Percentiles rank a stretch among this genome's conserved stretches.
Evolutionary conservation across 202 grass and related monocot species (phyloP).

Genomic region (Setaria viridis): DNA sequence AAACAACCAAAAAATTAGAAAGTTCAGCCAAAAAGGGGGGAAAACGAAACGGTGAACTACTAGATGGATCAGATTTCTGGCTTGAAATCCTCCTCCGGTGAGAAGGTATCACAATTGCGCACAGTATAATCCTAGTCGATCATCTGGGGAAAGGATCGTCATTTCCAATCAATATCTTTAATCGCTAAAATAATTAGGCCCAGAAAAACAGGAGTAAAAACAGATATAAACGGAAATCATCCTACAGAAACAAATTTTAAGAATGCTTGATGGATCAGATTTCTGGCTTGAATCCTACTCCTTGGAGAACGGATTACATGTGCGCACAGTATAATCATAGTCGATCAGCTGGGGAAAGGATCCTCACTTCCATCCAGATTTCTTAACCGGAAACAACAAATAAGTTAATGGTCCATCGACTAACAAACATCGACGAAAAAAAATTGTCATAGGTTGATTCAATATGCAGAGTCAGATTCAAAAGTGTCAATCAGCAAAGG

Average conservation of each 20-base stretch:
- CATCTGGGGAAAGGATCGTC: conserved; percentile 63
- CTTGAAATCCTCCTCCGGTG: conserved; percentile 37
- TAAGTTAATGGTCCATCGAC: no score
- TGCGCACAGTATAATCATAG: conserved; percentile 67
- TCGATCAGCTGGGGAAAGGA: conserved; percentile 73
- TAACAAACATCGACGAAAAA: no score
- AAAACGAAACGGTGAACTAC: no score
- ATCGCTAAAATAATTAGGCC: no score
- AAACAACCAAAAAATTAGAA: neutral
- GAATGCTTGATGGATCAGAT: conserved; percentile 57
- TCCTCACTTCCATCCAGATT: conserved; percentile 50
- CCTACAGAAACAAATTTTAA: neutral
- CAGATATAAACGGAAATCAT: neutral
- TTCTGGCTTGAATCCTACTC: conserved; percentile 66
- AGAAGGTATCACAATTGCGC: conserved; percentile 35
- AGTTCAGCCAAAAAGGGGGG: no score
- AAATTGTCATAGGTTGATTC: no score
- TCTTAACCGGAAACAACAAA: no score
- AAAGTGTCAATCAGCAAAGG: conserved; percentile 52
- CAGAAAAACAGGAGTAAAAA: neutral
- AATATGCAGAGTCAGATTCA: conserved; percentile 41
- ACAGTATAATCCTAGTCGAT: conserved; percentile 56
- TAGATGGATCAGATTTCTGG: conserved; percentile 10
- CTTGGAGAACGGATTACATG: conserved; percentile 22
- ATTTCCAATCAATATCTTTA: neutral